phyloP scores from a whole-genome alignment of 1,139 yeast species.

The Hanseniaspora sp. region DNA sequence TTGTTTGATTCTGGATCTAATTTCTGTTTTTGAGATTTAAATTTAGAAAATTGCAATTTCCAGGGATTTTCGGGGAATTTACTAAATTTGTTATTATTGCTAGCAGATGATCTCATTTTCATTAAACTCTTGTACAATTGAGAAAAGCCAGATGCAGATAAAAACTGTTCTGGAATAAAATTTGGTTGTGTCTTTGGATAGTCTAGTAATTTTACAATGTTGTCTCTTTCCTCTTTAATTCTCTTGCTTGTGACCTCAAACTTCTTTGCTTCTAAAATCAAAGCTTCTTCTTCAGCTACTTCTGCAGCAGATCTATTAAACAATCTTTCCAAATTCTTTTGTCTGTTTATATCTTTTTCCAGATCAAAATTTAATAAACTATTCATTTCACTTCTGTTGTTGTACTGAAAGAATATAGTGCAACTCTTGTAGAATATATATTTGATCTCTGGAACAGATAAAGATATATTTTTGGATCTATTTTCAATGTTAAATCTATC shows the following conservation, averaged over 20 bases:
- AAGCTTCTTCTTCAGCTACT: constrained; percentile 92
- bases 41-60: constrained; percentile 32
- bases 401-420: constrained; percentile 29
- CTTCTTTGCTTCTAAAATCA: constrained; percentile 83
- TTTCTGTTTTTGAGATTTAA: constrained; percentile 29
- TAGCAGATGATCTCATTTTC: constrained; percentile 47
- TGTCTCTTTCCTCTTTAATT: constrained; percentile 73
- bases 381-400: constrained; percentile 33
- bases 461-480: constrained; percentile 20
- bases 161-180: constrained; percentile 64
- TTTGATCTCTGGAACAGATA: constrained; percentile 61
- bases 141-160: constrained; percentile 80
- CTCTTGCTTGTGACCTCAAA: constrained; percentile 89
- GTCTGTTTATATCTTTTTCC: constrained; percentile 62
- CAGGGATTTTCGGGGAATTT: constrained; percentile 41
- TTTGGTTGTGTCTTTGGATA: constrained; percentile 64
- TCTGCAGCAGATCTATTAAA: constrained; percentile 86
- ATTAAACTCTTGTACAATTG: constrained; percentile 73
- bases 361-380: constrained; percentile 46
- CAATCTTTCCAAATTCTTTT: constrained; percentile 64
- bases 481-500: constrained; percentile 52
- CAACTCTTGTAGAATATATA: constrained; percentile 63
- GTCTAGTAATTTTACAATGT: constrained; percentile 66
- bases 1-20: constrained; percentile 35
- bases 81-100: constrained; percentile 39